Base-by-base conservation (phyloP, 192 early-diverging fungal species). In the Funneliformis mosseae region DNA sequence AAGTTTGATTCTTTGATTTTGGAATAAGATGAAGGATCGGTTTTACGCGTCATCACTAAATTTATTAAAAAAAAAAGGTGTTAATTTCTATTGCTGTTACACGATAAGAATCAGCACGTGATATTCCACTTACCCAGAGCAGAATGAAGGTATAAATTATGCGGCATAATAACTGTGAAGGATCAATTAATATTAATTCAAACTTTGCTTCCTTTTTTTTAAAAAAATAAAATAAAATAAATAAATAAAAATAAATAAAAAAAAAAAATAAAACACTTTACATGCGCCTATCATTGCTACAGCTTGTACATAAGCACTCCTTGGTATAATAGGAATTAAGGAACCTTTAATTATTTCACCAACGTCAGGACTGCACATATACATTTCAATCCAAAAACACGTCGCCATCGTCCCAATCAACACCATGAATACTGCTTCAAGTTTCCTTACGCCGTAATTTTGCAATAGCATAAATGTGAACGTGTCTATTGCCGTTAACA, bases 91-190 rank as follows among this genome's bases (percentile, higher is more conserved):
- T 55, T 55, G 16, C 14, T 48, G 46, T 14, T 48, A 14, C 11
- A 14, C 11, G 14, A 48, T 48, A 55, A 50, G 12, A 14, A 55
- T 55, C 16, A 16, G 4, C 14, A 14, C 50, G 43, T 10, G 5
- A 45, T 45, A 10, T 6, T 45, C 18, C 50, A 21, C 16, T 55
- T 55, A 55, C 50, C 50, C 3, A 79, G 62, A 21, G 78, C 67
- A n/a, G 93, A 94, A 82, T 97, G 96, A 61, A 97, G 85, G 82
- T 92, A 97, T 74, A 97, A 87, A 81, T 96, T 95, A 83, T 97
- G 96, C 4, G 96, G 96, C 96, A 97, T 97, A 62, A 93, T 90
- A 3, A 93, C 89, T 5, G 39, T 38, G 21, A 78, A 39, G 14
- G 23, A 9, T 28, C 16, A 55, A 55, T 55, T 21, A 1, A 45